phyloP scores from a whole-genome alignment of 2,329 filamentous ascomycete genomes.

The Scopulariopsis brevicaulis region DNA sequence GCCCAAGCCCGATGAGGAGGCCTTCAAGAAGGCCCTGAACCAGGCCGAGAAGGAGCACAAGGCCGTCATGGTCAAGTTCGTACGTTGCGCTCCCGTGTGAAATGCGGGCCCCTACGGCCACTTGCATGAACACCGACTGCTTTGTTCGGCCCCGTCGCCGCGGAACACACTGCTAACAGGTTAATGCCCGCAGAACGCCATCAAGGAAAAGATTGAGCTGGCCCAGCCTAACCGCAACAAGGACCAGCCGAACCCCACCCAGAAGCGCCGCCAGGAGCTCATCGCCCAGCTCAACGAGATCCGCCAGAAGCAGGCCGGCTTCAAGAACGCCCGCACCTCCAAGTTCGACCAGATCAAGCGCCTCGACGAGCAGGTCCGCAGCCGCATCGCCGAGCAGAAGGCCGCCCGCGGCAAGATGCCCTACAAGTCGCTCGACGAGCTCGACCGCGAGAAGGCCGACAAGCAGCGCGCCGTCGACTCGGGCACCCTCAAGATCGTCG shows the following conservation, averaged over 20 bases:
- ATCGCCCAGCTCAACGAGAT: constrained; percentile 74
- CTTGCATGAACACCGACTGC: neutral
- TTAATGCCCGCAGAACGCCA: constrained; percentile 50
- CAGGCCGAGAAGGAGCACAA: constrained; percentile 82
- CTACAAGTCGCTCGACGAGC: constrained; percentile 80
- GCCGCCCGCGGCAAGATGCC: constrained; percentile 65
- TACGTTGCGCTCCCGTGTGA: constrained; percentile 14
- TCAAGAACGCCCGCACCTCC: constrained; percentile 69
- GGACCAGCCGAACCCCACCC: constrained; percentile 69
- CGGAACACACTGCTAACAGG: neutral
- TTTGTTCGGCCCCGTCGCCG: neutral
- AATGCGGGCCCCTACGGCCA: neutral
- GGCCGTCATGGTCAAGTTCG: constrained; percentile 53
- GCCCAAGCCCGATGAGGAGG: constrained; percentile 76
- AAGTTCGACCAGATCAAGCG: constrained; percentile 87
- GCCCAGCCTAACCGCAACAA: constrained; percentile 62
- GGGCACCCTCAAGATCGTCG: constrained; percentile 88
- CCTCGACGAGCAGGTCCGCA: constrained; percentile 80
- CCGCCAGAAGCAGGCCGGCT: constrained; percentile 72
- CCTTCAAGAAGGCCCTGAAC: constrained; percentile 68
- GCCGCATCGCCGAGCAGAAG: constrained; percentile 79
- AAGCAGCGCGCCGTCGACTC: constrained; percentile 80
- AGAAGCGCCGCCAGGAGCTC: constrained; percentile 78
- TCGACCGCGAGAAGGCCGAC: constrained; percentile 70
- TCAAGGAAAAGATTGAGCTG: constrained; percentile 80